These are phyloP conservation scores for Candida alai DNA, from an alignment of 805 yeast species.

Conservation along the genomic window DNA sequence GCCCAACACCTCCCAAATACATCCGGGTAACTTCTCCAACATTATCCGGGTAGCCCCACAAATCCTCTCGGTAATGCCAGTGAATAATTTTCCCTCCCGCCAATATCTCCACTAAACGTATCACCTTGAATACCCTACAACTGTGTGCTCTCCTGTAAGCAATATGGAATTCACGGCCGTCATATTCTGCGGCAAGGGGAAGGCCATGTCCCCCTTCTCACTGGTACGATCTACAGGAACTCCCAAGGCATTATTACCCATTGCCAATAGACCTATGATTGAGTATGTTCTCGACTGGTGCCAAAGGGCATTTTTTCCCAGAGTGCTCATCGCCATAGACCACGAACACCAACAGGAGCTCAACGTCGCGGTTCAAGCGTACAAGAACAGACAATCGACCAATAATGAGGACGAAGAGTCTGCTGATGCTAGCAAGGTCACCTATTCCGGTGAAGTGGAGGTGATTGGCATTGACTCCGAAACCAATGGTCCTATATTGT, in stretches of 20 bases:
- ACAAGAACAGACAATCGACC: slow-evolving; percentile 13
- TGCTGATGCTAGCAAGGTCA: no score
- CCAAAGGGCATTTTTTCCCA: slow-evolving; percentile 73
- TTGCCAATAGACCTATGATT: slow-evolving; percentile 87
- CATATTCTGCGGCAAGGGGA: slow-evolving; percentile 84
- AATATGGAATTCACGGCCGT: slow-evolving; percentile 92
- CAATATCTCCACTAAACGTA: no score
- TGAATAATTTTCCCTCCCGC: no score
- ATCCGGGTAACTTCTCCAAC: no score
- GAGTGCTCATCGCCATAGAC: slow-evolving; percentile 60
- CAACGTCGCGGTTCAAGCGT: slow-evolving; percentile 45
- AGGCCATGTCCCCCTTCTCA: slow-evolving; percentile 67
- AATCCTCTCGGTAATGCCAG: no score
- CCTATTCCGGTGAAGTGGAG: slow-evolving; percentile 21
- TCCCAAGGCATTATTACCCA: slow-evolving; percentile 83
- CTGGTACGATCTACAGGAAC: slow-evolving; percentile 56
- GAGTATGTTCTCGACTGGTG: slow-evolving; percentile 92
- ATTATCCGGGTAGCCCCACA: no score
- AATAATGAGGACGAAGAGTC: slow-evolving; percentile 11
- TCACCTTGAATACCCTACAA: no score
- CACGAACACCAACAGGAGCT: slow-evolving; percentile 46
- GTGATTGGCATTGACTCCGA: slow-evolving; percentile 24
- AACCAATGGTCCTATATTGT: slow-evolving; percentile 61
- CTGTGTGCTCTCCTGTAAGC: no score
- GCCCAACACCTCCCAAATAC: no score